Evolutionary conservation across 2,329 filamentous ascomycete species (phyloP), one percentile per base, ranked within the genome.

Genomic region (Xylariales sp.): DNA sequence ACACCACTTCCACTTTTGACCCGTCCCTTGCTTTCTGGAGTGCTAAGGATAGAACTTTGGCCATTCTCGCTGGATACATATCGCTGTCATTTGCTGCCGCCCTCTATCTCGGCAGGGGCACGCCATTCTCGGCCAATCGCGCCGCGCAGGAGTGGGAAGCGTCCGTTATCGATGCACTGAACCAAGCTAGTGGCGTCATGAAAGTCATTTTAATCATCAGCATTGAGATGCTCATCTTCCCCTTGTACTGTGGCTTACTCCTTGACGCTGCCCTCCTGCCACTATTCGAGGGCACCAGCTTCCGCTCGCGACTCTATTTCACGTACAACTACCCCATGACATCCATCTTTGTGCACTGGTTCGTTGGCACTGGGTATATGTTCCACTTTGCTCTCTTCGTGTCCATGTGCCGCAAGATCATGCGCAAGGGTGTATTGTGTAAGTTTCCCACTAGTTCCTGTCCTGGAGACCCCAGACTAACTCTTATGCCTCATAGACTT

Each of bases 341-440:
- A 1, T 95, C 91, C 12, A 79, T 94, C 12, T 98, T 98, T 59
- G 85, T 97, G 37, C 93, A 98, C 60, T 98, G 93, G 93, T 98
- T 98, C 56, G 84, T 96, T 40, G 93, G 93, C 33, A 98, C 93
- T 4, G 95, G 90, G 46, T 98, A 98, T 63, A 98, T 98, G 94
- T 98, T 98, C 66, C 93, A 98, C 59, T 98, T 98, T 59, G 93
- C 93, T 5, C 76, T 98, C 4, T 98, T 98, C 57, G 93, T 98
- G 14, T 94, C 90, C 40, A 97, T 98, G 90, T 98, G 93, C 63
- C 83, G 93, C 45, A 96, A 95, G 67, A 95, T 97, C 42, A 87
- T 98, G 83, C 83, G 93, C 46, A 88, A 81, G 49, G 93, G 93
- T 36, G 93, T 98, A 28, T 71, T 98, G 42, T 97, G 83, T 88